phyloP scores from a whole-genome alignment of 306 rosid species.

The Neltuma alba region DNA sequence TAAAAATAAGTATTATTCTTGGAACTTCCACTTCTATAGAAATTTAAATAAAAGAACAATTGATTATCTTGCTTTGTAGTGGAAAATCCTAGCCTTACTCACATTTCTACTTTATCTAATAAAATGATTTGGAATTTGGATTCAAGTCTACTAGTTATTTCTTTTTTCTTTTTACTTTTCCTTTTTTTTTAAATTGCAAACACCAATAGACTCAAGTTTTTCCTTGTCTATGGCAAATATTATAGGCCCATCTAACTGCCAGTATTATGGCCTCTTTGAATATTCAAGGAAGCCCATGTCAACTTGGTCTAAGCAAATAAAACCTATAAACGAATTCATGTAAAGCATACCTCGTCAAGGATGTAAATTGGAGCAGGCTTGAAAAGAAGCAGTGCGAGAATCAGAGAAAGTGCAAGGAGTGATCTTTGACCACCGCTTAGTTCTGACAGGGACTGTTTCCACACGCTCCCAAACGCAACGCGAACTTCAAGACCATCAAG shows the following conservation, averaged over 20 bases:
- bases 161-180: too few species aligned
- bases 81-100: too few species aligned
- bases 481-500: slow-evolving; percentile 98
- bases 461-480: slow-evolving; percentile 95
- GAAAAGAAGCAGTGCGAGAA: slow-evolving; percentile 92
- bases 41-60: too few species aligned
- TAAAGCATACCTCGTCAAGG: slow-evolving; percentile 79
- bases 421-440: slow-evolving; percentile 99
- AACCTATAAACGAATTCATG: slow-evolving; percentile 8
- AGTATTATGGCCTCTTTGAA: neutral
- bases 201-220: too few species aligned
- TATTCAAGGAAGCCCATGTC: neutral
- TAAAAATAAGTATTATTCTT: too few species aligned
- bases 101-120: too few species aligned
- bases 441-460: slow-evolving; percentile 98
- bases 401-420: slow-evolving; percentile 90
- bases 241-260: neutral
- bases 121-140: too few species aligned
- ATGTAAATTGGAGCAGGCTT: slow-evolving; percentile 98
- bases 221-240: neutral
- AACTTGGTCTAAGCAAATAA: neutral
- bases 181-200: too few species aligned
- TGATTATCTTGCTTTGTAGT: too few species aligned
- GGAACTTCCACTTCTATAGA: too few species aligned
- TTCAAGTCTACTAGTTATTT: too few species aligned